These are phyloP conservation scores for Aegilops speltoides DNA, from an alignment of 176 grass and related monocot genomes.

Conservation along the genomic window DNA sequence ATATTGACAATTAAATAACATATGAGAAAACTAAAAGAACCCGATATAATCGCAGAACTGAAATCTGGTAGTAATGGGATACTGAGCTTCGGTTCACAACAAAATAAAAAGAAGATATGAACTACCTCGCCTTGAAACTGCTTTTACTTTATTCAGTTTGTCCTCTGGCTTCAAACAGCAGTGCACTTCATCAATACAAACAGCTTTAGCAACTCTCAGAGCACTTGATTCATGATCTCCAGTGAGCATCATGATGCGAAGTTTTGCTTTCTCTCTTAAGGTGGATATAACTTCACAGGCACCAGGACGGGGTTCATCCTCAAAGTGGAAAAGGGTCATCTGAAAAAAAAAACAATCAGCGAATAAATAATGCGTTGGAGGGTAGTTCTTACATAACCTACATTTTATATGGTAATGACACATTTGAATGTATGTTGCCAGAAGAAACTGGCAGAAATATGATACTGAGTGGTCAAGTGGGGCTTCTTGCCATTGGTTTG, in stretches of 20 bases:
- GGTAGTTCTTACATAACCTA: not conserved
- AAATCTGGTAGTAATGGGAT: not conserved
- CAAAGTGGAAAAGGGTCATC: slow-evolving; percentile 96
- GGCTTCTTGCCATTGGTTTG: too few relatives aligned
- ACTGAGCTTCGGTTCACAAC: too few relatives aligned
- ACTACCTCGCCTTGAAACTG: slow-evolving; percentile 77
- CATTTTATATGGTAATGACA: not conserved
- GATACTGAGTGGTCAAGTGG: not conserved
- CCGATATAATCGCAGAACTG: slow-evolving; percentile 1
- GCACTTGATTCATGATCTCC: slow-evolving; percentile 97
- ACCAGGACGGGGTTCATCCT: slow-evolving; percentile 82
- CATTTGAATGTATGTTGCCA: not conserved
- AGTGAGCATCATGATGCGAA: slow-evolving; percentile 93
- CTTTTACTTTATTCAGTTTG: slow-evolving; percentile 91
- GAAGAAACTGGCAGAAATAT: not conserved
- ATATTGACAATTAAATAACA: not conserved
- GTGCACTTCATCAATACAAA: slow-evolving; percentile 84
- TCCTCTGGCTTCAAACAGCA: slow-evolving; percentile 89
- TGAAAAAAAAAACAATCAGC: slow-evolving; percentile 20
- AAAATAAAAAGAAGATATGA: not conserved
- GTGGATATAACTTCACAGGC: slow-evolving; percentile 86
- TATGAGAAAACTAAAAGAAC: not conserved
- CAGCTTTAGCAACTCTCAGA: slow-evolving; percentile 79
- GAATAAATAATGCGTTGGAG: not conserved
- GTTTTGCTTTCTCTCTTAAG: slow-evolving; percentile 72